Conservation (phyloP, 352 stramenopile species). For the Pythium pyrilobum region DNA sequence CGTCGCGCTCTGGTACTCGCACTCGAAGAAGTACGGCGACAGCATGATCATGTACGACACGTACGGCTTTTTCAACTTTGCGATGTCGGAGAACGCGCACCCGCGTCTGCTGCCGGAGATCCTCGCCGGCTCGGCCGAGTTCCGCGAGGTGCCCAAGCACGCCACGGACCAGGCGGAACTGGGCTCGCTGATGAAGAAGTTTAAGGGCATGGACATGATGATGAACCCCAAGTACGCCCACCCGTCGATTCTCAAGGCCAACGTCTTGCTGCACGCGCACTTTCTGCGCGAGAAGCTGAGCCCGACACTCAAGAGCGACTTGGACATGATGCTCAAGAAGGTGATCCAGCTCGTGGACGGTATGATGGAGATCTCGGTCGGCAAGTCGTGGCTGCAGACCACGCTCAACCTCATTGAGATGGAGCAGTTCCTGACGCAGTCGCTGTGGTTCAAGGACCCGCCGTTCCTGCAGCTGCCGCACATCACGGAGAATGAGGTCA, state of each 20-base stretch:
- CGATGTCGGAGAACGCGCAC: slow-evolving; percentile 93
- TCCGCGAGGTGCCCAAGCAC: slow-evolving; percentile 77
- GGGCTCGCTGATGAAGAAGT: slow-evolving; percentile 56
- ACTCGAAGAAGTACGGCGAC: slow-evolving; percentile 98
- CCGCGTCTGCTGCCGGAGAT: slow-evolving; percentile 95
- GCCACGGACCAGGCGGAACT: slow-evolving; percentile 63
- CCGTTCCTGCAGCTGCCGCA: slow-evolving; percentile 91
- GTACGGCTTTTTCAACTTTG: slow-evolving; percentile 98
- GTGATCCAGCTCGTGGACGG: slow-evolving; percentile 94
- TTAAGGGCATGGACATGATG: slow-evolving; percentile 77
- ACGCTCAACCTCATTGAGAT: slow-evolving; percentile 97
- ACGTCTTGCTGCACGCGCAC: slow-evolving; percentile 94
- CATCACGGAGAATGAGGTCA: slow-evolving; percentile 86
- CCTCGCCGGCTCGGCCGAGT: slow-evolving; percentile 87
- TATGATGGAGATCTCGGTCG: slow-evolving; percentile 98
- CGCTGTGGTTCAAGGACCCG: slow-evolving; percentile 92
- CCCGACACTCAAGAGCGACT: slow-evolving; percentile 71
- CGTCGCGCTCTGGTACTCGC: slow-evolving; percentile 94
- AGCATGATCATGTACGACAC: slow-evolving; percentile 99
- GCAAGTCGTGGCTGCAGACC: slow-evolving; percentile 94
- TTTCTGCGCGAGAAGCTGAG: slow-evolving; percentile 88
- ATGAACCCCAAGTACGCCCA: slow-evolving; percentile 85
- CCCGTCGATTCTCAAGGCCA: slow-evolving; percentile 78
- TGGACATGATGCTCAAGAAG: slow-evolving; percentile 95
- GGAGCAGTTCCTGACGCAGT: slow-evolving; percentile 96